Evolutionary conservation across 805 yeast species (phyloP).

Genomic region (Yarrowia alimentaria): DNA sequence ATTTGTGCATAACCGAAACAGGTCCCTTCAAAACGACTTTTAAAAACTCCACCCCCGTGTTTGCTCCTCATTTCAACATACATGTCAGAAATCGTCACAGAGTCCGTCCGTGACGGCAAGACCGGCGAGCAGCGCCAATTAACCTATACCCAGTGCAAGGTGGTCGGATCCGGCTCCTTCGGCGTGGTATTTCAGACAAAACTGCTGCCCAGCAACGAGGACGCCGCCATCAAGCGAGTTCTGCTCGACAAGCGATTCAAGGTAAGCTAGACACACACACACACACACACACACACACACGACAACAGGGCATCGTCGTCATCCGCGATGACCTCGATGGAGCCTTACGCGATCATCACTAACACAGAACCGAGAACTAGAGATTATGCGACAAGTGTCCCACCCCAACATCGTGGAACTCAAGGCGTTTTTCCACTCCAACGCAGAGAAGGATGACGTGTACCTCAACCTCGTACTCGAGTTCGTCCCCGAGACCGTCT

Average conservation of each 20-base stretch:
- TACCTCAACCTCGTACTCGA: slow-evolving; percentile 88
- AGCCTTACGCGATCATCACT: too few species aligned
- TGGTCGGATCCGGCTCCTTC: slow-evolving; percentile 99
- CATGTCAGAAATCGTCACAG: slow-evolving; percentile 46
- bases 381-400: slow-evolving; percentile 85
- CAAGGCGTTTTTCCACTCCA: slow-evolving; percentile 79
- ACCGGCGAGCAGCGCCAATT: slow-evolving; percentile 62
- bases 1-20: too few species aligned
- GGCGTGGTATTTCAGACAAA: slow-evolving; percentile 94
- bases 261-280: too few species aligned
- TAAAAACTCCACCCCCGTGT: not conserved
- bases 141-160: slow-evolving; percentile 76
- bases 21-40: not conserved
- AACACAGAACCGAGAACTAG: slow-evolving; percentile 85
- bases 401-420: slow-evolving; percentile 87
- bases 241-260: slow-evolving; percentile 85
- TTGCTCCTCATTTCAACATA: too few species aligned
- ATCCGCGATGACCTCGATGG: too few species aligned
- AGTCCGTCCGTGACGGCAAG: slow-evolving; percentile 69
- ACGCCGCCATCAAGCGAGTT: slow-evolving; percentile 94
- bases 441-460: slow-evolving; percentile 72
- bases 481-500: slow-evolving; percentile 92
- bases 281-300: too few species aligned
- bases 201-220: slow-evolving; percentile 66
- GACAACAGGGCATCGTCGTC: too few species aligned